Conservation (phyloP, 805 yeast species). For the Wilhelminamyces savonicus region DNA sequence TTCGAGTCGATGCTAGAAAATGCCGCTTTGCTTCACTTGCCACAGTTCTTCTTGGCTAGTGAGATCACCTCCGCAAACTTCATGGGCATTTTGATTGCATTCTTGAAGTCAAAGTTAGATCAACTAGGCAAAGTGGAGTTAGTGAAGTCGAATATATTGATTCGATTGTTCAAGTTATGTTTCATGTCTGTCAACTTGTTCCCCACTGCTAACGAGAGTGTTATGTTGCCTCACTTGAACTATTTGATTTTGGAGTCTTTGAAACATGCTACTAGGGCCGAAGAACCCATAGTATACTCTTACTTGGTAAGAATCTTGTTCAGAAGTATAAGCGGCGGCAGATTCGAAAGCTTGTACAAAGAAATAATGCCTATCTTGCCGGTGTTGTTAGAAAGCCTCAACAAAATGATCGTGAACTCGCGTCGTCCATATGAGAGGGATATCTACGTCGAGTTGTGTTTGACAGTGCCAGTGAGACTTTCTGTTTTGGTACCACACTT, state of each 20-base stretch:
- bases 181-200: constrained; percentile 94
- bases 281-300: constrained; percentile 87
- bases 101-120: constrained; percentile 64
- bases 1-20: constrained; percentile 76
- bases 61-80: constrained; percentile 93
- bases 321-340: constrained; percentile 94
- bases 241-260: constrained; percentile 76
- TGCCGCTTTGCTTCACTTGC: constrained; percentile 81
- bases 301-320: constrained; percentile 83
- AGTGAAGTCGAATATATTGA: constrained; percentile 70
- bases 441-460: constrained; percentile 87
- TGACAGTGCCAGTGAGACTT: constrained; percentile 91
- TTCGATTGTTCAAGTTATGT: constrained; percentile 82
- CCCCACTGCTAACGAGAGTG: constrained; percentile 81
- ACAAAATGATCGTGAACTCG: constrained; percentile 76
- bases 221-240: constrained; percentile 81
- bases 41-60: constrained; percentile 89
- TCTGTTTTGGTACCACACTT: constrained; percentile 92
- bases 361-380: constrained; percentile 90
- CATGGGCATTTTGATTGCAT: constrained; percentile 74
- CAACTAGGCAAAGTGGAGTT: constrained; percentile 78
- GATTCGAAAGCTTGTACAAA: constrained; percentile 88
- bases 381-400: constrained; percentile 76
- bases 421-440: constrained; percentile 87
- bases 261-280: constrained; percentile 73